A percentile compares a stretch with the other conserved stretches of the same genome.
Evolutionary conservation across 257 asterid species (phyloP).

Genomic region (Solanum chaucha): DNA sequence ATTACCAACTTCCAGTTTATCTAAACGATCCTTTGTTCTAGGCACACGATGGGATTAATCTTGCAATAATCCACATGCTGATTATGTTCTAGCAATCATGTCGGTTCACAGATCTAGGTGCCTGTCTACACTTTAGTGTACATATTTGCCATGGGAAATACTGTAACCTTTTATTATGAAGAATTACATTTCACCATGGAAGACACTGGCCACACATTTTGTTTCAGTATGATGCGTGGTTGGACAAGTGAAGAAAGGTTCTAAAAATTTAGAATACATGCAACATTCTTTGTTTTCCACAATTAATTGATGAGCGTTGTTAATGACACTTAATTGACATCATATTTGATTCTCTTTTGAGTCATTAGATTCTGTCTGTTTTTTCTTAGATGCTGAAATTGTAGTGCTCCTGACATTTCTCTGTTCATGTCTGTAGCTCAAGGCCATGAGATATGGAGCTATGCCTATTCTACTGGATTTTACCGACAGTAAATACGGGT

Average conservation of each 20-base stretch:
- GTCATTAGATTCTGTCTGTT: neutral
- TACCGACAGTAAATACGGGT: constrained; percentile 36
- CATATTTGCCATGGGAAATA: neutral
- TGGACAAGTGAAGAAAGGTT: neutral
- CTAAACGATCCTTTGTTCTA: neutral
- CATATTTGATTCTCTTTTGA: neutral
- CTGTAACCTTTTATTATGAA: neutral
- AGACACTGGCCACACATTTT: neutral
- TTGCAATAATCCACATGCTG: neutral
- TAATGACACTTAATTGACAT: neutral
- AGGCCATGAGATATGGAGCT: constrained; percentile 67
- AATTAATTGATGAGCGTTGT: neutral
- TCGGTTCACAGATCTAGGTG: neutral
- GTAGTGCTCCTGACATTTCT: neutral
- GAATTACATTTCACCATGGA: neutral
- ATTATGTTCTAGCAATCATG: neutral
- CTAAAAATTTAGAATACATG: neutral
- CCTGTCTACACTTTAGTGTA: neutral
- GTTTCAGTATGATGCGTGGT: neutral
- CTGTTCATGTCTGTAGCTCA: constrained; percentile 26
- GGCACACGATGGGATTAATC: neutral
- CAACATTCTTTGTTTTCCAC: neutral
- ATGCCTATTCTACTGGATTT: constrained; percentile 41
- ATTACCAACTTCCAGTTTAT: neutral
- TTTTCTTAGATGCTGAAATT: neutral